A percentile compares a stretch with the other conserved stretches of the same genome.
Conservation (phyloP, 768 basidiomycete genomes). For the Daedaleopsis sinensis region DNA sequence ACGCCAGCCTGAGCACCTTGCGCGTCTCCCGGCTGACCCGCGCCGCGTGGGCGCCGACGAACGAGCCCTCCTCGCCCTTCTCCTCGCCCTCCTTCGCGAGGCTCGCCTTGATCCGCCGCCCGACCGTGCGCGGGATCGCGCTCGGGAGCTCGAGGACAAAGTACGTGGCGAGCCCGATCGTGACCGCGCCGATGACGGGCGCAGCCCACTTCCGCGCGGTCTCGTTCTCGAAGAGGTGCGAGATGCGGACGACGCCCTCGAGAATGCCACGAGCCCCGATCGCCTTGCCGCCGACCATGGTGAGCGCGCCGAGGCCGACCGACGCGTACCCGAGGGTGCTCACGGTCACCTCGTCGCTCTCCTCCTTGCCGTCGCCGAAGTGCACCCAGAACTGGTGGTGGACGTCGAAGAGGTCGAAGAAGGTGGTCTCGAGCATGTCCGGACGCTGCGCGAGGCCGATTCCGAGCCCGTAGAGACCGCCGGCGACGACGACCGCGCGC, state of each 20-base stretch:
- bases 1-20: conserved; percentile 88
- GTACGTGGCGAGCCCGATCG: conserved; percentile 76
- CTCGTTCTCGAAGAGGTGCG: conserved; percentile 82
- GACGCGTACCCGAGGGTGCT: conserved; percentile 75
- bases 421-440: conserved; percentile 77
- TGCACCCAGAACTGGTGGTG: conserved; percentile 76
- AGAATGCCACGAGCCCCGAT: conserved; percentile 76
- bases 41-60: conserved; percentile 66
- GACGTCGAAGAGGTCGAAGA: conserved; percentile 86
- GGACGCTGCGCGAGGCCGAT: conserved; percentile 77
- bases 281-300: conserved; percentile 86
- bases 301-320: conserved; percentile 82
- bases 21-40: conserved; percentile 85
- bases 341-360: conserved; percentile 46
- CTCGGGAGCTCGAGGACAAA: conserved; percentile 85
- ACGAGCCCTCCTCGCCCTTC: conserved; percentile 51
- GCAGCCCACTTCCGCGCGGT: conserved; percentile 83
- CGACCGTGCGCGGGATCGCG: conserved; percentile 88
- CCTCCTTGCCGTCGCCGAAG: conserved; percentile 57
- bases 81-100: conserved; percentile 54
- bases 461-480: conserved; percentile 79
- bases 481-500: conserved; percentile 72
- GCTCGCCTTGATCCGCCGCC: conserved; percentile 74
- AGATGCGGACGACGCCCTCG: conserved; percentile 74
- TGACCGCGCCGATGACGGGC: conserved; percentile 78